A percentile compares a stretch with the other conserved stretches of the same genome.
These are phyloP conservation scores for Rhizopogon vinicolor DNA, from an alignment of 768 basidiomycete species.

Conservation along the genomic window DNA sequence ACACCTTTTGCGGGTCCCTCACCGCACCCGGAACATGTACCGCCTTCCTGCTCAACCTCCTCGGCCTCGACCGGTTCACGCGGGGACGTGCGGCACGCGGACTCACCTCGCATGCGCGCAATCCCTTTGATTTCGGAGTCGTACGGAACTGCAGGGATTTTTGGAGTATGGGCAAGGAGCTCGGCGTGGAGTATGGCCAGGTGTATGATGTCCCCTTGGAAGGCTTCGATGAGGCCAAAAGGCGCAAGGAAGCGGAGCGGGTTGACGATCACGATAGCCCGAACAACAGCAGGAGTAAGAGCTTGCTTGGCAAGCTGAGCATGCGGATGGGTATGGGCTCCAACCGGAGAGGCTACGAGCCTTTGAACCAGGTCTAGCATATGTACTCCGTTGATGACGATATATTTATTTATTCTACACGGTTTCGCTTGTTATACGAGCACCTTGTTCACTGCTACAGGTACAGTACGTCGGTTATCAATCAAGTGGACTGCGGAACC, in stretches of 20 bases:
- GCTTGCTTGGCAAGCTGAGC: conserved; percentile 29
- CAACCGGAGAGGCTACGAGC: conserved; percentile 21
- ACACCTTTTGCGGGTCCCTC: conserved; percentile 28
- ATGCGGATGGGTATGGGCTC: conserved; percentile 32
- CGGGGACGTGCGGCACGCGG: conserved; percentile 87
- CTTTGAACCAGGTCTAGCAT: conserved; percentile 24
- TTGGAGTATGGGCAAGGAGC: conserved; percentile 81
- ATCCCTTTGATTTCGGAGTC: conserved; percentile 89
- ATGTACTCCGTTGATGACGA: background rate
- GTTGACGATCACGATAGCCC: conserved; percentile 40
- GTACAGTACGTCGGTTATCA: background rate
- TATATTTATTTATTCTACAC: background rate
- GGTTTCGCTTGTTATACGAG: background rate
- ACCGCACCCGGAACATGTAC: conserved; percentile 29
- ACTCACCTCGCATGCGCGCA: conserved; percentile 64
- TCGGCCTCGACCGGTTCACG: conserved; percentile 94
- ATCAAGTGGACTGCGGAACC: too few relatives aligned
- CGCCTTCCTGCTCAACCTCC: conserved; percentile 81
- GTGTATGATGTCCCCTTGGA: conserved; percentile 88
- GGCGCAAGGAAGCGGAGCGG: conserved; percentile 47
- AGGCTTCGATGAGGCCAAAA: conserved; percentile 76
- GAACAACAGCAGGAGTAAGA: conserved; percentile 35
- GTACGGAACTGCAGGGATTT: conserved; percentile 87
- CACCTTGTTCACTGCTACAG: background rate
- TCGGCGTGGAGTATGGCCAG: conserved; percentile 87